Conservation (phyloP, 1,284 basidiomycete genomes). For the Cryptococcus hybrid region DNA sequence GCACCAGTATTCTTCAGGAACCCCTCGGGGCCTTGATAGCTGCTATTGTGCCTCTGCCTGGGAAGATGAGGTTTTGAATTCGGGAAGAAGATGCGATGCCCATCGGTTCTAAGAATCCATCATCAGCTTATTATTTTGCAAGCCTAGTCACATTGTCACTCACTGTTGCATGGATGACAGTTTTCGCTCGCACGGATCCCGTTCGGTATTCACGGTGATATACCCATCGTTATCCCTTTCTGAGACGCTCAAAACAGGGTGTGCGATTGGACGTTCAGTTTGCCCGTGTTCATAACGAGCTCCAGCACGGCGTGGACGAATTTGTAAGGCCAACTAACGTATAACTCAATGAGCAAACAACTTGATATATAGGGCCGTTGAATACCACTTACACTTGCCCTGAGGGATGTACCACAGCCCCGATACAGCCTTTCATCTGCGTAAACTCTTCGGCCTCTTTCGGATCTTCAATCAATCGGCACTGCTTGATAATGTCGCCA, state of each 20-base stretch:
- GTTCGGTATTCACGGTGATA: conserved; percentile 18
- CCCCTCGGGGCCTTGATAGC: conserved; percentile 24
- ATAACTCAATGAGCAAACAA: neutral
- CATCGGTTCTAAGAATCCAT: conserved; percentile 21
- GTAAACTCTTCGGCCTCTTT: conserved; percentile 21
- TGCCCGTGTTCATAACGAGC: conserved; percentile 8
- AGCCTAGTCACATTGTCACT: neutral
- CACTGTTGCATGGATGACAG: conserved; percentile 26
- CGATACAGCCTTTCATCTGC: conserved; percentile 20
- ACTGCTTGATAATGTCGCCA: conserved; percentile 6
- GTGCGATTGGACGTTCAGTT: conserved; percentile 16
- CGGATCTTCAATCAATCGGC: conserved; percentile 16
- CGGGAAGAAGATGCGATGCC: conserved; percentile 18
- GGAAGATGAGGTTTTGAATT: conserved; percentile 20
- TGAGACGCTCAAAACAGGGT: conserved; percentile 13
- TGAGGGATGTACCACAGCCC: conserved; percentile 17
- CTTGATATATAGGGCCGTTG: neutral
- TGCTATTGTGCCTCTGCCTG: conserved; percentile 17
- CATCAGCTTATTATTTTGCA: neutral
- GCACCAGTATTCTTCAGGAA: conserved; percentile 18
- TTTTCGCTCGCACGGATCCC: conserved; percentile 17
- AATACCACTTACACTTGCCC: conserved; percentile 22
- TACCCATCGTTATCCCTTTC: conserved; percentile 12
- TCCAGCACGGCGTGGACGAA: conserved; percentile 21
- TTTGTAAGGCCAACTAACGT: conserved; percentile 21